Conservation (phyloP, 495 filamentous ascomycete genomes). For the Podospora conica region DNA sequence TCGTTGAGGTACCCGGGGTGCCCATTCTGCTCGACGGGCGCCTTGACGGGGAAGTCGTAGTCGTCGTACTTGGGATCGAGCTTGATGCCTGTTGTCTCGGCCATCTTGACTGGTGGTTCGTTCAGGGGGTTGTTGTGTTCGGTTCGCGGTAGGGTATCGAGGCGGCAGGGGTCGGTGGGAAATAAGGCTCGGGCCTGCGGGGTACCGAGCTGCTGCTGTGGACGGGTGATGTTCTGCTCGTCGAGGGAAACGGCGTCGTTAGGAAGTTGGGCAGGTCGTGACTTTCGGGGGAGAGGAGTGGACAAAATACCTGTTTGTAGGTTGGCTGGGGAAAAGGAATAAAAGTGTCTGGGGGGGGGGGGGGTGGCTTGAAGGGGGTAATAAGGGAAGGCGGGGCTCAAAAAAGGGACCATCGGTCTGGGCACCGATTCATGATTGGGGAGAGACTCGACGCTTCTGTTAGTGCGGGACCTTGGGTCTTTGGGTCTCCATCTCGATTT, state of each 20-base stretch:
- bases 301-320: not conserved
- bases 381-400: not conserved
- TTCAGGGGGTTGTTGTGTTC: not conserved
- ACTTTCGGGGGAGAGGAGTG: not conserved
- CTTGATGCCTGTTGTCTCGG: constrained; percentile 39
- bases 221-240: not conserved
- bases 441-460: not conserved
- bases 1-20: constrained; percentile 86
- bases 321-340: not conserved
- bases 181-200: not conserved
- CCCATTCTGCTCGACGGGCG: constrained; percentile 60
- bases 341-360: not conserved
- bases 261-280: not conserved
- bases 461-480: not conserved
- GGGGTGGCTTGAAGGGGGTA: not conserved
- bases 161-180: not conserved
- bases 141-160: not conserved
- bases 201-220: not conserved
- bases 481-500: not conserved
- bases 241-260: not conserved
- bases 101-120: constrained; percentile 17
- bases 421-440: not conserved
- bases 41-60: constrained; percentile 85
- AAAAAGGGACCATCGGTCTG: not conserved
- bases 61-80: constrained; percentile 88